Evolutionary conservation across 371 early-diverging fungal species (phyloP).

Genomic region (Rhizopus stolonifer): DNA sequence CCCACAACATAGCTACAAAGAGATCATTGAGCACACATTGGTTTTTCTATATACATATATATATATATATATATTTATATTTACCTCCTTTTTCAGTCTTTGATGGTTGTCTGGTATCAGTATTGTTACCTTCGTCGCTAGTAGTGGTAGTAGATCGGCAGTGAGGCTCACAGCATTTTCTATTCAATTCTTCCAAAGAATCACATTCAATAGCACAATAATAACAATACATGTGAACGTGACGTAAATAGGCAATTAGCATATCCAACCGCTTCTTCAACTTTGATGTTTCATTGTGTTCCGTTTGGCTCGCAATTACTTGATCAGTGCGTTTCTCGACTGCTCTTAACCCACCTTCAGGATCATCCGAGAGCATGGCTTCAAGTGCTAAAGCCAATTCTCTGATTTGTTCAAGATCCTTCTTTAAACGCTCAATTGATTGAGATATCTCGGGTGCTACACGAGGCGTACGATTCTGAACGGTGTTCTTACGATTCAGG

Average conservation of each 20-base stretch:
- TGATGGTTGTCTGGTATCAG: constrained; percentile 26
- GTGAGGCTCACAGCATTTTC: constrained; percentile 75
- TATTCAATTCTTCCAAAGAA: constrained; percentile 77
- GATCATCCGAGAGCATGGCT: constrained; percentile 29
- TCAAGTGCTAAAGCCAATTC: constrained; percentile 66
- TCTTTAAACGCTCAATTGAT: constrained; percentile 62
- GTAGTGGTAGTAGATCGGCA: constrained; percentile 54
- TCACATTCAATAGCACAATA: constrained; percentile 86
- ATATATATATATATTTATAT: not conserved
- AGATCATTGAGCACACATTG: too few species aligned
- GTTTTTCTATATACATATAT: too few species aligned
- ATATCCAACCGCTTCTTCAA: constrained; percentile 76
- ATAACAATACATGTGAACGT: constrained; percentile 93
- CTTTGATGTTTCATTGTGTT: constrained; percentile 23
- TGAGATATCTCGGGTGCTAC: constrained; percentile 64
- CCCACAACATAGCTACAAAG: constrained; percentile 50
- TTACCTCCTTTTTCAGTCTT: constrained; percentile 29
- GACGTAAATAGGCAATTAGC: constrained; percentile 79
- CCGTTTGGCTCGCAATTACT: constrained; percentile 21
- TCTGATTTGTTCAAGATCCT: constrained; percentile 66
- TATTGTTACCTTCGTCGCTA: constrained; percentile 11
- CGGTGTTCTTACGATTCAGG: constrained; percentile 53
- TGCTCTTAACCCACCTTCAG: constrained; percentile 27
- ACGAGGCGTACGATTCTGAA: constrained; percentile 51
- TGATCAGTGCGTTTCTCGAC: constrained; percentile 39